These are phyloP conservation scores for Aspergillus sp. DNA, from an alignment of 2,329 filamentous ascomycete genomes.

Conservation along the genomic window DNA sequence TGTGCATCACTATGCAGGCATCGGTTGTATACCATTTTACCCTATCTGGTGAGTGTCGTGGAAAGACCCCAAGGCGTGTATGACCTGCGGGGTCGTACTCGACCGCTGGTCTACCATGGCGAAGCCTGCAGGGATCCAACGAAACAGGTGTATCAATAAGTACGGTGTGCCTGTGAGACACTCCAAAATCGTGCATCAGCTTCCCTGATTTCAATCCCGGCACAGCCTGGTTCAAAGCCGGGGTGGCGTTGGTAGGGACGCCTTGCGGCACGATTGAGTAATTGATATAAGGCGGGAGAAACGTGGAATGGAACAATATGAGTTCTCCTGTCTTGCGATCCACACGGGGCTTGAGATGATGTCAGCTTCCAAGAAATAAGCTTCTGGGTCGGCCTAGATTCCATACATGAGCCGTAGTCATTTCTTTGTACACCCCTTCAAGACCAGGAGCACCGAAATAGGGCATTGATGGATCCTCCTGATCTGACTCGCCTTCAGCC, in stretches of 20 bases:
- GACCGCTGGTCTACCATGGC: constrained; percentile 49
- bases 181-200: constrained; percentile 78
- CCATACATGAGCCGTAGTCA: constrained; percentile 17
- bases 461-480: neutral
- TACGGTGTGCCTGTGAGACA: constrained; percentile 62
- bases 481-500: constrained; percentile 48
- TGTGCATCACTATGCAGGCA: constrained; percentile 71
- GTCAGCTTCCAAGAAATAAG: neutral
- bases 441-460: constrained; percentile 14
- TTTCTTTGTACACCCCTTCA: constrained; percentile 37
- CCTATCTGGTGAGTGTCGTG: constrained; percentile 57
- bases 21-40: constrained; percentile 69
- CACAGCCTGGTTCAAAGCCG: constrained; percentile 55
- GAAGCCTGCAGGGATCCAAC: constrained; percentile 58
- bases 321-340: constrained; percentile 66
- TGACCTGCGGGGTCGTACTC: constrained; percentile 59
- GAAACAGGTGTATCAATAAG: constrained; percentile 70
- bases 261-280: constrained; percentile 61
- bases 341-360: constrained; percentile 57
- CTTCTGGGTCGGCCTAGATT: too few relatives aligned
- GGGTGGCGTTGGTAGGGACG: constrained; percentile 1
- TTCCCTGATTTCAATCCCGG: constrained; percentile 64
- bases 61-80: constrained; percentile 69
- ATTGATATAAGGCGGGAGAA: constrained; percentile 65
- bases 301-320: constrained; percentile 67